Evolutionary conservation across 1,284 basidiomycete species (phyloP).

Genomic region (Moesziomyces antarcticus): DNA sequence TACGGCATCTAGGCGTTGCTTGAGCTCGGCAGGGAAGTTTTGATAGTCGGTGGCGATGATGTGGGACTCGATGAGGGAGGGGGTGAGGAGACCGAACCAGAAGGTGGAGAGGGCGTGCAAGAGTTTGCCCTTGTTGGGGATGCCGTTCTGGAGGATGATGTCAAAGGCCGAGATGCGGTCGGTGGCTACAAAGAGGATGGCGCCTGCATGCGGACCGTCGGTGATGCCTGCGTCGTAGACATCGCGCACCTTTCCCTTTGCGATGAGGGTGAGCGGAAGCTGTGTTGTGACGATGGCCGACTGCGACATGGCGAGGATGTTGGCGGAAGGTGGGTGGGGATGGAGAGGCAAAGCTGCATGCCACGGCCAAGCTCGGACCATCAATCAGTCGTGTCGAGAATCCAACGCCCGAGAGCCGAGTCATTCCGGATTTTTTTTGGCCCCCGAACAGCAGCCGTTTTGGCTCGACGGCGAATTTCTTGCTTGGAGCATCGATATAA

Average conservation of each 20-base stretch:
- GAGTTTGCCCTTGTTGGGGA: slow-evolving; percentile 91
- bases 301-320: slow-evolving; percentile 25
- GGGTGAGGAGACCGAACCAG: slow-evolving; percentile 84
- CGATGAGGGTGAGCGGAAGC: slow-evolving; percentile 64
- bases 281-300: slow-evolving; percentile 52
- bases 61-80: slow-evolving; percentile 60
- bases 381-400: not conserved
- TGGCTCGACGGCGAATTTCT: too few species aligned
- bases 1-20: slow-evolving; percentile 36
- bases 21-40: slow-evolving; percentile 53
- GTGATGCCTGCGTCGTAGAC: slow-evolving; percentile 63
- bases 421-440: not conserved
- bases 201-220: slow-evolving; percentile 46
- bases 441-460: too few species aligned
- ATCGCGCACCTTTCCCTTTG: slow-evolving; percentile 66
- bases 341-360: slow-evolving; percentile 2
- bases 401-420: not conserved
- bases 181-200: slow-evolving; percentile 85
- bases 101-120: slow-evolving; percentile 90
- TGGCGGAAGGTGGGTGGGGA: slow-evolving; percentile 1
- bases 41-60: slow-evolving; percentile 58
- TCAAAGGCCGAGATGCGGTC: slow-evolving; percentile 98
- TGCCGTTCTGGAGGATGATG: slow-evolving; percentile 77
- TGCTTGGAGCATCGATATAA: too few species aligned
- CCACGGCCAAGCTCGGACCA: not conserved